Percentiles rank a stretch among this genome's conserved stretches.
These are phyloP conservation scores for Hypomontagnella submonticulosa DNA, from an alignment of 495 filamentous ascomycete species.

Conservation along the genomic window DNA sequence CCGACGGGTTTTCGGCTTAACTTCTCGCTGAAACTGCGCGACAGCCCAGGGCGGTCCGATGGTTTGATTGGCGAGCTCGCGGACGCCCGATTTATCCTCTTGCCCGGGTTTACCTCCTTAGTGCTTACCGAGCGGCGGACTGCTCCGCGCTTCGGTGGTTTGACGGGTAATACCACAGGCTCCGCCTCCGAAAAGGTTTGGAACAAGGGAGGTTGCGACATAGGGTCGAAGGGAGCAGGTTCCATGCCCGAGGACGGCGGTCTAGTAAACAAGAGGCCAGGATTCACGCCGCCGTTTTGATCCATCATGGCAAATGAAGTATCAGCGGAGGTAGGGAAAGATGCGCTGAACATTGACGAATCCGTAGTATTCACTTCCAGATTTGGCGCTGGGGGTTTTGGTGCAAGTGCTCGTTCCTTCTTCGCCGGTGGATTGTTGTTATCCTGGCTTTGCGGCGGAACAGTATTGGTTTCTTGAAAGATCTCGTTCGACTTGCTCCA, in stretches of 20 bases:
- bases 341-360: constrained; percentile 52
- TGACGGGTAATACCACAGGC: constrained; percentile 38
- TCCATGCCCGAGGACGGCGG: constrained; percentile 58
- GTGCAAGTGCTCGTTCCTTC: constrained; percentile 50
- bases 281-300: constrained; percentile 53
- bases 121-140: constrained; percentile 57
- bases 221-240: constrained; percentile 48
- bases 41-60: constrained; percentile 63
- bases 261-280: constrained; percentile 59
- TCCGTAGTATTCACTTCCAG: constrained; percentile 52
- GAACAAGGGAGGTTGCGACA: constrained; percentile 46
- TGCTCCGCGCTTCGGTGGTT: constrained; percentile 46
- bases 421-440: constrained; percentile 40
- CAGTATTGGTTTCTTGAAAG: constrained; percentile 54
- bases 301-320: constrained; percentile 56
- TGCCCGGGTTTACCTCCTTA: constrained; percentile 51
- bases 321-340: constrained; percentile 53
- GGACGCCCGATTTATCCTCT: constrained; percentile 54
- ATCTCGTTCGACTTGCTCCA: constrained; percentile 62
- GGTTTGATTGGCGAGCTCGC: constrained; percentile 66
- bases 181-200: constrained; percentile 43
- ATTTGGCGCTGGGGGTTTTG: constrained; percentile 52
- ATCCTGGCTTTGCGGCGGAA: constrained; percentile 46
- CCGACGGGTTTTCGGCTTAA: constrained; percentile 51
- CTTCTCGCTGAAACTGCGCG: constrained; percentile 70